Evolutionary conservation across 768 basidiomycete species (phyloP), one percentile per base, ranked within the genome.

Genomic region (Phylloporus scabripes): DNA sequence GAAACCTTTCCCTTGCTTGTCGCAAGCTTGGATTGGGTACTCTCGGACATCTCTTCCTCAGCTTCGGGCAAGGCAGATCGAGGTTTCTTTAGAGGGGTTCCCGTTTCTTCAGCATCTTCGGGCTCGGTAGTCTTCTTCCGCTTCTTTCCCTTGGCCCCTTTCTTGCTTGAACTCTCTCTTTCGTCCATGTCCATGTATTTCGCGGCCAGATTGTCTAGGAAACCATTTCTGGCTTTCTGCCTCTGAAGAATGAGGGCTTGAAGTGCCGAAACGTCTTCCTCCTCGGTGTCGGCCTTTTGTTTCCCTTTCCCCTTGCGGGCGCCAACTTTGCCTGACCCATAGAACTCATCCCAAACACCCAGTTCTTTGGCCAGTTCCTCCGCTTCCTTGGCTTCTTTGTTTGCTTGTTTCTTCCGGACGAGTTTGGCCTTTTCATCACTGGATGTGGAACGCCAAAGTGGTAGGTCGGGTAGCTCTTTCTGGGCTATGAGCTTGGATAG

Each of bases 331-430:
- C 87, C 89, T 53, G 74, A 81, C 5, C 87, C 89, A 60, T 88
- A 92, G 59, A 92, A 92, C 57, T 92, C 90, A 48, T 96, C 92
- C 91, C 92, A 94, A 9, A 96, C 87, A 2, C 92, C 93, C 14
- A 97, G 69, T 54, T 91, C 89, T 56, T 82, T 89, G 5, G 93
- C 93, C 36, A 85, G 70, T 17, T 78, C 74, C 66, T 91, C 93
- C 4, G 93, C 93, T 58, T 95, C 91, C 48, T 72, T 71, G 2
- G 89, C 90, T 65, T 94, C 92, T 64, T 83, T 85, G 53, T 82
- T 74, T 1, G 82, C 79, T 58, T 80, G 78, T 66, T 87, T 90
- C 71, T 76, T 78, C 38, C 93, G 77, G 17, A 82, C 78, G 55
- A 85, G 76, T 55, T 76, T 81, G 5, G 83, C 83, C 68, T 89